phyloP scores from a whole-genome alignment of 306 rosid genomes.

The Gastrolobium bilobum region DNA sequence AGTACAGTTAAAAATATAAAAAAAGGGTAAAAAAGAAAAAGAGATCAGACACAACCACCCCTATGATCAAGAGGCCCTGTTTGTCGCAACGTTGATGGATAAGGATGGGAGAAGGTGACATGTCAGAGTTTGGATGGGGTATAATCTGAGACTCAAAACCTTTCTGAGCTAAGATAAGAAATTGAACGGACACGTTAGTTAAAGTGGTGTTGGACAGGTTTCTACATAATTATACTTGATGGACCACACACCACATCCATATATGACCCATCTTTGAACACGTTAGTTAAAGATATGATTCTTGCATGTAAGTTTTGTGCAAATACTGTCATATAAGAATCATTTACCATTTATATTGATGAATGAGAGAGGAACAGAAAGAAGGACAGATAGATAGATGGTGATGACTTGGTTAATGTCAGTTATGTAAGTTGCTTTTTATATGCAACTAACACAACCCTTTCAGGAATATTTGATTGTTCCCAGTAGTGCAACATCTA shows the following conservation, averaged over 20 bases:
- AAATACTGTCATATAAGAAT: neutral
- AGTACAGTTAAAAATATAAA: neutral
- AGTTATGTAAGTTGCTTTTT: neutral
- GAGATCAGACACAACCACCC: constrained; percentile 33
- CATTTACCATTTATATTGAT: neutral
- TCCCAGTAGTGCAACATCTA: constrained; percentile 15
- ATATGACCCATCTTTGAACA: constrained; percentile 31
- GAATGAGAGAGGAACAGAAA: constrained; percentile 29
- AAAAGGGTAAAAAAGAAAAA: neutral
- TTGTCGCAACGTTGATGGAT: constrained; percentile 49
- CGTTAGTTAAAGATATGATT: neutral
- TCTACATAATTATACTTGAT: constrained; percentile 38
- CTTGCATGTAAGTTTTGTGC: neutral
- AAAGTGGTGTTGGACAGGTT: constrained; percentile 47
- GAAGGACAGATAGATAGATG: neutral
- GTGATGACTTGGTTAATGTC: neutral
- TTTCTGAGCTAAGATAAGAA: constrained; percentile 56
- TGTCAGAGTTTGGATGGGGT: constrained; percentile 36
- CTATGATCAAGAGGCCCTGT: constrained; percentile 17
- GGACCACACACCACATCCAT: constrained; percentile 47
- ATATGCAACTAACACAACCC: neutral
- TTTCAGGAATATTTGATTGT: constrained; percentile 30
- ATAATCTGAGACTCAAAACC: constrained; percentile 6
- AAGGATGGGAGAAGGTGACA: constrained; percentile 47
- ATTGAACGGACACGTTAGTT: constrained; percentile 58